Evolutionary conservation across 352 stramenopile species (phyloP), one percentile per base, ranked within the genome.

Genomic region (Phytophthora brassicae): DNA sequence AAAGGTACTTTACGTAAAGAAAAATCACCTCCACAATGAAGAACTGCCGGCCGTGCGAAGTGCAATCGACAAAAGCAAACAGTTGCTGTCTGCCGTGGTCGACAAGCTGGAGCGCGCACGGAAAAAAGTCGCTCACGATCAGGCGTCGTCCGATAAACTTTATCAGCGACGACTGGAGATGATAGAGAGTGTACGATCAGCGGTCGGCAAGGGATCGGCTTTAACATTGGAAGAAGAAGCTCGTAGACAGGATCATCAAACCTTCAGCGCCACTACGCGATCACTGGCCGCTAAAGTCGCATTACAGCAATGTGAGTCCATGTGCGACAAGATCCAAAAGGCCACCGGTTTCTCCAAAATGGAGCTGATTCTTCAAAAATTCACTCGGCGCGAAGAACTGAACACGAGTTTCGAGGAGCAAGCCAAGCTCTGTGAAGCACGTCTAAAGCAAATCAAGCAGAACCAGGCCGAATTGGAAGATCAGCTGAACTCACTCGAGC

Each of bases 301-400:
- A 23, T 66, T 92, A 6, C 82, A 93, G 60, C 84, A 92, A 41
- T 92, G 82, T 52, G 80, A 94, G 43, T 74, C 78, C 33, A 91
- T 93, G 78, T 91, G 82, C 38, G 82, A 91, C 13, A 91, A 90
- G 47, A 90, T 94, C 26, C 83, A 92, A 48, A 88, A 88, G 35
- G 84, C 81, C 17, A 94, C 86, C 0, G 86, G 86, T 5, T 87
- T 85, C 51, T 81, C 80, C 5, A 89, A 90, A 41, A 84, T 94
- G 52, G 79, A 91, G 51, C 45, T 83, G 19, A 89, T 94, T 38
- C 64, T 90, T 7, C 77, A 94, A 17, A 94, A 93, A 60, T 91
- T 94, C 44, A 70, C 74, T 26, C 84, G 81, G 22, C 81, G 81
- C 39, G 84, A 92, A 46, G 84, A 92, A 63, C 71, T 94, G 8